phyloP scores from a whole-genome alignment of 331 rosid species.

The Pyrus hybrid region DNA sequence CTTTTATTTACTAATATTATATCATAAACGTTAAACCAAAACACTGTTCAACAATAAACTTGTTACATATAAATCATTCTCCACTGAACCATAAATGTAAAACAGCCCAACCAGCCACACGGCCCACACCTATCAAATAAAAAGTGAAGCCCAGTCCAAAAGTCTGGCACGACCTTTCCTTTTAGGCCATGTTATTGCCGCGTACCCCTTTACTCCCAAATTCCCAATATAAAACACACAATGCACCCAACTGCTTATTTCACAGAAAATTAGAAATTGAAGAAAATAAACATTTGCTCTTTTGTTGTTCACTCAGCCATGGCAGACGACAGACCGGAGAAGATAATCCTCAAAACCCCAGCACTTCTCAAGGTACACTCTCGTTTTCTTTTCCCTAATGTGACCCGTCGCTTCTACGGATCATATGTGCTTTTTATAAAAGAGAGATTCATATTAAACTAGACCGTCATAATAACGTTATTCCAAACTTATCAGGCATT shows the following conservation, averaged over 20 bases:
- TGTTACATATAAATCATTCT: too few relatives aligned
- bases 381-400: neutral
- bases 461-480: too few relatives aligned
- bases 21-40: too few relatives aligned
- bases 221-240: neutral
- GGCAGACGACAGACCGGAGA: neutral
- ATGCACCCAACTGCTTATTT: too few relatives aligned
- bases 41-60: too few relatives aligned
- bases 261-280: neutral
- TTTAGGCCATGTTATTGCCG: neutral
- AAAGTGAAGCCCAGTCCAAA: neutral
- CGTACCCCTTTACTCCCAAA: neutral
- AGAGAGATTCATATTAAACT: too few relatives aligned
- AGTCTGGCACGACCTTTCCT: neutral
- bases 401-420: too few relatives aligned
- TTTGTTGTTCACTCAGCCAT: neutral
- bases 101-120: neutral
- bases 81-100: neutral
- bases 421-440: too few relatives aligned
- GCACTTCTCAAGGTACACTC: constrained; percentile 25
- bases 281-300: neutral
- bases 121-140: neutral
- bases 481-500: too few relatives aligned
- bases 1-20: too few relatives aligned
- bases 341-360: constrained; percentile 24